phyloP scores from a whole-genome alignment of 2,329 filamentous ascomycete genomes.

The Pseudogymnoascus sp. region DNA sequence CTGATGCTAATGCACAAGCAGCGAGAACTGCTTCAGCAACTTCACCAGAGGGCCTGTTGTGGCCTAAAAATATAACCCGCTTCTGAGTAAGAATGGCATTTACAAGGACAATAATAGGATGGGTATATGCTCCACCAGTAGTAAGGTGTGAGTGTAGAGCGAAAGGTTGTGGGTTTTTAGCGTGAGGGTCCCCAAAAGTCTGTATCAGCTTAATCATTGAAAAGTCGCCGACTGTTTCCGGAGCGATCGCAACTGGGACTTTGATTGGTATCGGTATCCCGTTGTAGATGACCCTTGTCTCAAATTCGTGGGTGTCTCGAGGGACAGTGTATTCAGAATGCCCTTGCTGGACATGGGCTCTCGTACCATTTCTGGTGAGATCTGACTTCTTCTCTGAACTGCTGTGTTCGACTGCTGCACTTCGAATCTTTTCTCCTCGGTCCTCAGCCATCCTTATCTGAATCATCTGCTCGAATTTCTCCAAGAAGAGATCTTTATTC shows the following conservation, averaged over 20 bases:
- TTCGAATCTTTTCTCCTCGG: constrained; percentile 26
- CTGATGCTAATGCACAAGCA: constrained; percentile 89
- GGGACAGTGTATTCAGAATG: constrained; percentile 66
- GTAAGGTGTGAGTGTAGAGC: constrained; percentile 84
- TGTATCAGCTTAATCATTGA: constrained; percentile 96
- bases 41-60: constrained; percentile 90
- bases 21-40: constrained; percentile 96
- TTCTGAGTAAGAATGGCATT: constrained; percentile 96
- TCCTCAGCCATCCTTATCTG: constrained; percentile 69
- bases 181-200: constrained; percentile 77
- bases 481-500: constrained; percentile 91
- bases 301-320: constrained; percentile 94
- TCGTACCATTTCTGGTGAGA: constrained; percentile 49
- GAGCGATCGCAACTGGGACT: constrained; percentile 84
- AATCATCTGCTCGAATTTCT: constrained; percentile 95
- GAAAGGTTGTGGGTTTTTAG: constrained; percentile 78
- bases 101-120: constrained; percentile 88
- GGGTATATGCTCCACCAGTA: constrained; percentile 79
- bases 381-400: constrained; percentile 34
- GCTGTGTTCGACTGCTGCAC: constrained; percentile 36
- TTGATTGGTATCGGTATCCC: constrained; percentile 96
- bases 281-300: constrained; percentile 92
- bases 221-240: constrained; percentile 95
- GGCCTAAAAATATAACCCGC: constrained; percentile 87
- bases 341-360: constrained; percentile 46